Percentiles rank a stretch among this genome's conserved stretches.
Conservation (phyloP, 1,284 basidiomycete genomes). For the Apiotrichum brassicae region DNA sequence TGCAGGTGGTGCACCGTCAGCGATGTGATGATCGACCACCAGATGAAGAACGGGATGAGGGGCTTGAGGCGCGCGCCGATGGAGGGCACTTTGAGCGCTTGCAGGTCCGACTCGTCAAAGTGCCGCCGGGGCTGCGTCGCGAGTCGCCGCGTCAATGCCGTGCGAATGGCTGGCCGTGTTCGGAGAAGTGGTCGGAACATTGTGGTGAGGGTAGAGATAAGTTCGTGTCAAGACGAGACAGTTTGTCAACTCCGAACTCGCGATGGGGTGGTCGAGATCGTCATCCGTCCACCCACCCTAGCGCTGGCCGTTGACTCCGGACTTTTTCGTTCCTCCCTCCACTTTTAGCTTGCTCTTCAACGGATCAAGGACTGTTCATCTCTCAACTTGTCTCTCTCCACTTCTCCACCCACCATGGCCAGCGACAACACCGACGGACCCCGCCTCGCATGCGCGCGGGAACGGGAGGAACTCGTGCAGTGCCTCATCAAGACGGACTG, state of each 20-base stretch:
- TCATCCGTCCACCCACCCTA: too few relatives aligned
- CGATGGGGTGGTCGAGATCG: too few relatives aligned
- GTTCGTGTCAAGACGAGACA: neutral
- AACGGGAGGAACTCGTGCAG: conserved; percentile 40
- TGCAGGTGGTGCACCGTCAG: conserved; percentile 40
- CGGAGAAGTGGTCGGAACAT: too few relatives aligned
- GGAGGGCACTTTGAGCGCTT: conserved; percentile 24
- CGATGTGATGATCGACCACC: conserved; percentile 44
- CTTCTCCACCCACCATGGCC: neutral
- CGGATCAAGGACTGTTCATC: too few relatives aligned
- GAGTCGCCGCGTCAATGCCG: neutral
- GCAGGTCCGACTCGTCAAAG: neutral
- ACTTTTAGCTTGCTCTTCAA: too few relatives aligned
- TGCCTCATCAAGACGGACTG: conserved; percentile 44
- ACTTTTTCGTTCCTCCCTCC: too few relatives aligned
- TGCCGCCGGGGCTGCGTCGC: neutral
- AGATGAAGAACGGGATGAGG: conserved; percentile 43
- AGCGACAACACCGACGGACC: conserved; percentile 1
- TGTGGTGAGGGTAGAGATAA: neutral
- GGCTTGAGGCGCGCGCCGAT: conserved; percentile 36
- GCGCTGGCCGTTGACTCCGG: too few relatives aligned
- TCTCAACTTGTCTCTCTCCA: too few relatives aligned
- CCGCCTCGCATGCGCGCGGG: conserved; percentile 28
- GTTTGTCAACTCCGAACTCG: too few relatives aligned
- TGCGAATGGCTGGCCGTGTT: too few relatives aligned